phyloP scores from a whole-genome alignment of 441 rosid species.

The Populus hybrid region DNA sequence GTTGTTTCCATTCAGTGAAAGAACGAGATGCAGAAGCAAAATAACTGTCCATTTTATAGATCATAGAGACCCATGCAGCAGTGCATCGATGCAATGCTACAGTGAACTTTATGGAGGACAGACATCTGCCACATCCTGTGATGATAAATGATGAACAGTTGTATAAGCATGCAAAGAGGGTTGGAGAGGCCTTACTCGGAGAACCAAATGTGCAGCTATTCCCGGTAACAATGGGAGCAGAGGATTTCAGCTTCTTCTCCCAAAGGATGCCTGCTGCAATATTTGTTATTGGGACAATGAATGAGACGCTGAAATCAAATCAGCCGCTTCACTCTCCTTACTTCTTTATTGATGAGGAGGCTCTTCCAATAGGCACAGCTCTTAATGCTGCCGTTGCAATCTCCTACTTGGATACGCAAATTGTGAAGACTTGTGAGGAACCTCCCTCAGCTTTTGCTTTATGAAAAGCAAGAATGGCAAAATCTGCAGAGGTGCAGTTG shows the following conservation, averaged over 20 bases:
- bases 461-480: not conserved
- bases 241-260: conserved; percentile 52
- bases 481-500: not conserved
- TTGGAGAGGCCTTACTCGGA: conserved; percentile 41
- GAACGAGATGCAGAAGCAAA: not conserved
- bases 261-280: conserved; percentile 41
- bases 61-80: conserved; percentile 42
- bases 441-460: not conserved
- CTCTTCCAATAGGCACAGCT: conserved; percentile 49
- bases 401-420: conserved; percentile 39
- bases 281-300: conserved; percentile 38
- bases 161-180: conserved; percentile 41
- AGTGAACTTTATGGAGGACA: conserved; percentile 38
- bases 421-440: conserved; percentile 14
- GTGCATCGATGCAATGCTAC: conserved; percentile 38
- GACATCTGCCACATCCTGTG: conserved; percentile 35
- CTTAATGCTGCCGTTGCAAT: conserved; percentile 45
- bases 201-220: conserved; percentile 34
- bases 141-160: conserved; percentile 34
- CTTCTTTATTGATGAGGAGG: conserved; percentile 45
- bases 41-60: conserved; percentile 21
- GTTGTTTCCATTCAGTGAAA: not conserved
- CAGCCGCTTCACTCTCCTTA: conserved; percentile 43
- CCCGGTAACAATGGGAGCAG: conserved; percentile 46
- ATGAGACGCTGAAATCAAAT: conserved; percentile 40